phyloP scores from a whole-genome alignment of 2,329 filamentous ascomycete species.

The Pseudocercospora cruenta region DNA sequence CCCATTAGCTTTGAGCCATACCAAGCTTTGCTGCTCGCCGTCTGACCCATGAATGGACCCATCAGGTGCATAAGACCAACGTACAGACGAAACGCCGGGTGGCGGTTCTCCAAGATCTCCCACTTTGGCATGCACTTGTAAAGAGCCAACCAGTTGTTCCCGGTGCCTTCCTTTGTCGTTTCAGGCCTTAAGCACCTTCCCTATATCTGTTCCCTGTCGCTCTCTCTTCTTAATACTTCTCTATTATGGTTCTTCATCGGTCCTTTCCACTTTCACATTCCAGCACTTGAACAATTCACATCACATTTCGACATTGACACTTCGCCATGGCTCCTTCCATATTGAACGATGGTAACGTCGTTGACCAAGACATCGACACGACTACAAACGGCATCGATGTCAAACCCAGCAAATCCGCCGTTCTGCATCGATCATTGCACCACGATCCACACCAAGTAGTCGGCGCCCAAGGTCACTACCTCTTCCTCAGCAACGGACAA shows the following conservation, averaged over 20 bases:
- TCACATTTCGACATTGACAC: not conserved
- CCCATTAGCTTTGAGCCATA: constrained; percentile 16
- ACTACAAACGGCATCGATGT: not conserved
- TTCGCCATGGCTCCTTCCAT: constrained; percentile 25
- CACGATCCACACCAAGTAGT: constrained; percentile 52
- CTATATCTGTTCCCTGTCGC: constrained; percentile 5
- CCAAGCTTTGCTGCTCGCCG: constrained; percentile 20
- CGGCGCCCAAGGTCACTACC: constrained; percentile 55
- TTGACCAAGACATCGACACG: constrained; percentile 16
- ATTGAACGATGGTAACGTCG: constrained; percentile 32
- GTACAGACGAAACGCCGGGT: constrained; percentile 14
- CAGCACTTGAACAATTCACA: not conserved
- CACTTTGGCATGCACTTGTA: constrained; percentile 3
- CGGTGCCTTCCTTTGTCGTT: constrained; percentile 6
- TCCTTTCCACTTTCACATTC: not conserved
- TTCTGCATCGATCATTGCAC: constrained; percentile 58
- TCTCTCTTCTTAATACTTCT: constrained; percentile 1
- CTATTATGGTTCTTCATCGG: constrained; percentile 2
- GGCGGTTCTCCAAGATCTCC: constrained; percentile 9
- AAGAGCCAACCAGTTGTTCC: constrained; percentile 2
- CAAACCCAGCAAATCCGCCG: constrained; percentile 24
- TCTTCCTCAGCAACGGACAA: constrained; percentile 59
- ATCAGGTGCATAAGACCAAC: constrained; percentile 7
- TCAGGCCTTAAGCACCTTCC: not conserved
- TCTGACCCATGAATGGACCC: constrained; percentile 16